Base-by-base conservation (phyloP, 306 rosid genomes). In the Dalbergia oliveri region DNA sequence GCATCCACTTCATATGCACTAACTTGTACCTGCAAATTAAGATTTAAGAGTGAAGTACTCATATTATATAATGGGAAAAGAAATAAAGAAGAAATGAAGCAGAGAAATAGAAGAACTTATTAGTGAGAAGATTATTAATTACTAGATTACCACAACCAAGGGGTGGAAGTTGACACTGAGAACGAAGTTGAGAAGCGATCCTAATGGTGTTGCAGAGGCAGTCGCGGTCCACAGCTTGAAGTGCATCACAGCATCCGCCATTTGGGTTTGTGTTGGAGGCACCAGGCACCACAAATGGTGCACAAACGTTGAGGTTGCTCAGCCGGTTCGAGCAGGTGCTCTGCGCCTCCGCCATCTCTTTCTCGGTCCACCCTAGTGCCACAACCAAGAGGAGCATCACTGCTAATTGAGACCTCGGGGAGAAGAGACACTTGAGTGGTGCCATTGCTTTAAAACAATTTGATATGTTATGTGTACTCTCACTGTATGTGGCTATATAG, bases 191-290 rank as follows among this genome's bases (percentile, higher is more conserved):
- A 50, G 91, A 66, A 31, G 90, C 90, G 11, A 91, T 82, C 62
- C 91, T 85, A 18, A 89, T 9, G 5, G 96, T 84, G 88, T 63
- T 89, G 89, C 97, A 93, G 21, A 91, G 67, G 78, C 97, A 93
- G 9, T 77, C 89, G 21, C 21, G 86, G 43, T 84, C 80, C 18
- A 91, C 83, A 2, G 80, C 69, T 51, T 53, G 76, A 26, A 93
- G 85, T 0, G 97, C 96, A 5, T 18, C 21, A 59, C 97, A 92
- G 76, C 97, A 93, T 0, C 81, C 73, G 5, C 81, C 0, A 56
- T 66, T 91, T 9, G 94, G 94, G 33, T 2, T 86, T n/a, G 66
- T 6, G 76, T 58, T 81, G 79, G 75, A 6, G 0, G 89, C 39
- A 66, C 94, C 91, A 4, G 97, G 96, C 75, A 89, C 64, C 41